Evolutionary conservation across 371 early-diverging fungal species (phyloP).

Genomic region (Apophysomyces variabilis): DNA sequence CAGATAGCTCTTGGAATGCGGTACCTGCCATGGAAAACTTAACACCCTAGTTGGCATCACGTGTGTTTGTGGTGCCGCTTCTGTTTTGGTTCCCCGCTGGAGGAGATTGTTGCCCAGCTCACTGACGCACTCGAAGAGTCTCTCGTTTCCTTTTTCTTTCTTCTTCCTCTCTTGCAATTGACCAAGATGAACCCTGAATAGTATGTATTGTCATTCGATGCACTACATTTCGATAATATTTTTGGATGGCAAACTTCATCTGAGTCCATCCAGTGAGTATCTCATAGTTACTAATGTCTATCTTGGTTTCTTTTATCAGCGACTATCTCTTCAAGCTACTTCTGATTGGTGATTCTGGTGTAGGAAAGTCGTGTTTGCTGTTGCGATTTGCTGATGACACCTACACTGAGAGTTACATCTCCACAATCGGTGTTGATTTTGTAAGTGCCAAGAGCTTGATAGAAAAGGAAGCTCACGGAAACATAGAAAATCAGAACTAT

Average conservation of each 20-base stretch:
- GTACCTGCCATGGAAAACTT: no score
- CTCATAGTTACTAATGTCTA: background rate
- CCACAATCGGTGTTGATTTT: conserved; percentile 99
- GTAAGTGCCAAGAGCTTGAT: conserved; percentile 45
- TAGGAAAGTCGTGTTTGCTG: conserved; percentile 98
- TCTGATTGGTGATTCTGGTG: conserved; percentile 98
- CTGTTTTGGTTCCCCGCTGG: background rate
- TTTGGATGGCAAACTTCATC: conserved; percentile 4
- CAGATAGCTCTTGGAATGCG: no score
- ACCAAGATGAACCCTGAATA: conserved; percentile 47
- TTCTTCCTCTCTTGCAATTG: background rate
- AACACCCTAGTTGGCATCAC: no score
- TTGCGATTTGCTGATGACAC: conserved; percentile 99
- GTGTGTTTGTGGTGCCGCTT: background rate
- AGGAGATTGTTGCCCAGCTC: background rate
- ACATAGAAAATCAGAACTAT: conserved; percentile 98
- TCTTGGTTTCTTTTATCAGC: conserved; percentile 45
- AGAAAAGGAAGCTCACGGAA: background rate
- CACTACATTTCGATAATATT: background rate
- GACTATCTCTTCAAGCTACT: conserved; percentile 99
- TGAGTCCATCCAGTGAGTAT: background rate
- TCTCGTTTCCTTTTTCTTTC: conserved; percentile 12
- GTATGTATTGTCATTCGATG: conserved; percentile 27
- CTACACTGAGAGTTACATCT: conserved; percentile 97
- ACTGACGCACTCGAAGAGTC: background rate